phyloP scores from a whole-genome alignment of 1,284 basidiomycete genomes.

The Ganoderma leucocontextum region DNA sequence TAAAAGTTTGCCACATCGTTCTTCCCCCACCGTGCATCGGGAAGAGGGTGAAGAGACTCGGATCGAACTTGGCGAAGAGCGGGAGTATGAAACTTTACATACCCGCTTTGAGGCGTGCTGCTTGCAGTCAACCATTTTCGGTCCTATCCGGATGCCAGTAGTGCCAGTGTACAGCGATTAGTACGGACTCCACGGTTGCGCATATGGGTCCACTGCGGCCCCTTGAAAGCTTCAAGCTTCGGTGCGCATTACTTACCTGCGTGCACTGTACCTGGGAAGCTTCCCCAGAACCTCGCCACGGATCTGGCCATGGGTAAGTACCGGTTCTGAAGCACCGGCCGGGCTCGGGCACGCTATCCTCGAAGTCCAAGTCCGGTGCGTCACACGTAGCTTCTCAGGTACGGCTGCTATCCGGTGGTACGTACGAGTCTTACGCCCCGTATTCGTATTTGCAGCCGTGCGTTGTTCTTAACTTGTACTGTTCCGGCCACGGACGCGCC shows the following conservation, averaged over 20 bases:
- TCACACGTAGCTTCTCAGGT: not conserved
- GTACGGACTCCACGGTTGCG: not conserved
- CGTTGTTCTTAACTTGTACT: not conserved
- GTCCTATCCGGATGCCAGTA: not conserved
- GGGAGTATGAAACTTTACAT: not conserved
- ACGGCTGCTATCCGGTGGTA: not conserved
- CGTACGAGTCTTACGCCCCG: not conserved
- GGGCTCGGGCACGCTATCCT: not conserved
- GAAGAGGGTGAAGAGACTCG: not conserved
- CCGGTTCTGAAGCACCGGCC: not conserved
- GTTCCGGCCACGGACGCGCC: not conserved
- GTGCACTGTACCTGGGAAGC: not conserved
- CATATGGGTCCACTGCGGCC: slow-evolving; percentile 1
- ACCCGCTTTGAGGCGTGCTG: not conserved
- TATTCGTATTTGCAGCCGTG: not conserved
- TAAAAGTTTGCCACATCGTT: slow-evolving; percentile 6
- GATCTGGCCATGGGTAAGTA: not conserved
- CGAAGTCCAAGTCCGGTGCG: not conserved
- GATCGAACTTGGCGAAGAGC: not conserved
- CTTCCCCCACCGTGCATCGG: not conserved
- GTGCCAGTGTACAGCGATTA: too few relatives aligned
- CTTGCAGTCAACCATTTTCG: not conserved
- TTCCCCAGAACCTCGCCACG: not conserved
- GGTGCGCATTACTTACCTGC: not conserved
- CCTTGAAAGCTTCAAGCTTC: not conserved